Percentiles rank a stretch among this genome's conserved stretches.
phyloP scores from a whole-genome alignment of 179 eudicot species.

The Beta macrorhiza region DNA sequence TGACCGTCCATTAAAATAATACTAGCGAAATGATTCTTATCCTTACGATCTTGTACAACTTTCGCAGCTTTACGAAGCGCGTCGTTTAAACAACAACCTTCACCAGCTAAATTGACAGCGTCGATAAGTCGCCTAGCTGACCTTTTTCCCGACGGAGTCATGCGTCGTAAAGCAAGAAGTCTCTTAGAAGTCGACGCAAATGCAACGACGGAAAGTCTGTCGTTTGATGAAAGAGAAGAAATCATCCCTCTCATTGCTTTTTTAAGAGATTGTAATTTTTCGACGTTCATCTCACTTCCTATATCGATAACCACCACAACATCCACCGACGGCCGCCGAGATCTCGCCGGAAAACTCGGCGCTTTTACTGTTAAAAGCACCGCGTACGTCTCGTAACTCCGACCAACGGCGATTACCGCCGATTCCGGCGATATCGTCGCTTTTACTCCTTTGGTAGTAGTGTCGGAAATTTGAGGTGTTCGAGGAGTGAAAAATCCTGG shows the following conservation, averaged over 20 bases:
- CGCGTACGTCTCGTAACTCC: conserved; percentile 58
- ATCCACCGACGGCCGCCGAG: conserved; percentile 66
- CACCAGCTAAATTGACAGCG: conserved; percentile 44
- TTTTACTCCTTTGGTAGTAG: conserved; percentile 34
- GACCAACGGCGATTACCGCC: conserved; percentile 53
- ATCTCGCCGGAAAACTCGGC: conserved; percentile 40
- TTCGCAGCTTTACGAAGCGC: conserved; percentile 70
- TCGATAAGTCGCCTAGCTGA: conserved; percentile 69
- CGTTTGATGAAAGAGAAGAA: conserved; percentile 70
- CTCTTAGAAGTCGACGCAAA: conserved; percentile 74
- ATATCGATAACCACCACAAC: conserved; percentile 68
- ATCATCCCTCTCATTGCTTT: conserved; percentile 70
- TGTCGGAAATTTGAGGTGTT: conserved; percentile 29
- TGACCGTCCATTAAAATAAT: conserved; percentile 69
- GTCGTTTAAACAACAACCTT: conserved; percentile 58
- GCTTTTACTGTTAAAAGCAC: conserved; percentile 58
- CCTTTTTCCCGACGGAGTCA: conserved; percentile 74
- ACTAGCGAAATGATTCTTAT: conserved; percentile 63
- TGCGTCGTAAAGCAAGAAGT: conserved; percentile 62
- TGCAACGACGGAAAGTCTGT: conserved; percentile 70
- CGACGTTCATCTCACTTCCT: conserved; percentile 49
- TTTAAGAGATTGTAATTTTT: conserved; percentile 61
- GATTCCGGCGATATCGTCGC: conserved; percentile 53
- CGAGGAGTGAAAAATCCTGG: conserved; percentile 66
- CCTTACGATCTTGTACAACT: conserved; percentile 80